phyloP scores from a whole-genome alignment of 163 green algal species.

The Scenedesmus sp. region DNA sequence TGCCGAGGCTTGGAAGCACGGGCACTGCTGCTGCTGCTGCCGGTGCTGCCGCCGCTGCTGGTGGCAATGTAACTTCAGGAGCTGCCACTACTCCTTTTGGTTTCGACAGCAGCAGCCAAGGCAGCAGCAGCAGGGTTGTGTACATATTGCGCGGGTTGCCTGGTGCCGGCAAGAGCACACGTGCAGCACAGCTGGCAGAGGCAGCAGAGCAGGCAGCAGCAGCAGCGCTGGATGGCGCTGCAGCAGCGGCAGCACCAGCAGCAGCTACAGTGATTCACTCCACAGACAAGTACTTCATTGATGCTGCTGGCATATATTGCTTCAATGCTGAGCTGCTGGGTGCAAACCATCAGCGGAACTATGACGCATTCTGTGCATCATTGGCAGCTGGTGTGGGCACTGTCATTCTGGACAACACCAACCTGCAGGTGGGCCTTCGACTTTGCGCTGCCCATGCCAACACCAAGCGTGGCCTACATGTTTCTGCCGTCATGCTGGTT shows the following conservation, averaged over 20 bases:
- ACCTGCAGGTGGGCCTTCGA: constrained; percentile 39
- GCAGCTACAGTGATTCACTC: constrained; percentile 33
- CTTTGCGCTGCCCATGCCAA: not conserved
- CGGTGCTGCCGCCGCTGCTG: too few species aligned
- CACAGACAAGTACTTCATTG: constrained; percentile 53
- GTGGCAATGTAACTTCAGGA: not conserved
- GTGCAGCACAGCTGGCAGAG: constrained; percentile 42
- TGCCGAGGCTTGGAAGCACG: not conserved
- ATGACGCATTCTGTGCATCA: constrained; percentile 36
- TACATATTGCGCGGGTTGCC: constrained; percentile 48
- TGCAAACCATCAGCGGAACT: constrained; percentile 39
- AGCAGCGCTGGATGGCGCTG: not conserved
- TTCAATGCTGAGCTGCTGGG: constrained; percentile 45
- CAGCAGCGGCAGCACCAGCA: not conserved
- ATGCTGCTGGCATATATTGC: constrained; percentile 24
- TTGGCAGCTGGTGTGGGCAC: constrained; percentile 40
- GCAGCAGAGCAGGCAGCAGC: constrained; percentile 30
- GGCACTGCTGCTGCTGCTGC: not conserved
- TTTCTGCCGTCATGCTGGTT: too few species aligned
- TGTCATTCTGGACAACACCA: constrained; percentile 58
- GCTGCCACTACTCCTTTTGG: not conserved
- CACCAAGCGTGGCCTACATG: not conserved
- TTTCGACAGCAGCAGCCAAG: not conserved
- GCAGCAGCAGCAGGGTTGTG: constrained; percentile 37
- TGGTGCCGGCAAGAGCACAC: constrained; percentile 53